Evolutionary conservation across 108 stramenopile genomes (phyloP).

Genomic region (Skeletonema menzelii): DNA sequence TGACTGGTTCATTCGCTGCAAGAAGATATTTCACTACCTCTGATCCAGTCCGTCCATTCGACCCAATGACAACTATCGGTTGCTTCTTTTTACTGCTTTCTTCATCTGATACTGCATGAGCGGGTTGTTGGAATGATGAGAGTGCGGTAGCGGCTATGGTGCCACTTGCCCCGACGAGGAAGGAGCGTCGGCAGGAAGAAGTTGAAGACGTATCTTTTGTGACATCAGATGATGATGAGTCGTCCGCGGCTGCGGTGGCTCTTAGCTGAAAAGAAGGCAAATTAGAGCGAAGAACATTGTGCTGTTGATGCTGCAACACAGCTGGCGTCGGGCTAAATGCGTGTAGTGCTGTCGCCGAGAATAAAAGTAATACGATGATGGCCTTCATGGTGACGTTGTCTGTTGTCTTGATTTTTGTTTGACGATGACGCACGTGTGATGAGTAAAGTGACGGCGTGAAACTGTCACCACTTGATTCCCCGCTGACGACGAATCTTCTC

Average conservation of each 20-base stretch:
- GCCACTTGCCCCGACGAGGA: background rate
- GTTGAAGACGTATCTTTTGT: background rate
- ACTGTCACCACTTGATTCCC: too few relatives aligned
- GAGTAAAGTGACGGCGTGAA: too few relatives aligned
- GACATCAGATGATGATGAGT: background rate
- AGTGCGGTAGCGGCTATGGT: background rate
- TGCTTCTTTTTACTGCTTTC: background rate
- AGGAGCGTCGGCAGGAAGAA: background rate
- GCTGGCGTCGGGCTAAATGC: background rate
- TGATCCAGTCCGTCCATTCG: constrained; percentile 50
- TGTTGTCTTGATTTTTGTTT: constrained; percentile 35
- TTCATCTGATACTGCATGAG: background rate
- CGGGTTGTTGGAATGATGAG: background rate
- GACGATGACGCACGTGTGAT: too few relatives aligned
- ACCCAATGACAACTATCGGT: constrained; percentile 39
- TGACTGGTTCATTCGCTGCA: constrained; percentile 12
- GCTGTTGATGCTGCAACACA: background rate
- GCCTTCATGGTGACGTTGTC: constrained; percentile 16
- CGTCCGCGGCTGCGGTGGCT: background rate
- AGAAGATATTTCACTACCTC: constrained; percentile 39
- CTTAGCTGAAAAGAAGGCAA: background rate
- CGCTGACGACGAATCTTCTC: too few relatives aligned
- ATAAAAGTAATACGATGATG: background rate
- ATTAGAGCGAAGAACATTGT: background rate
- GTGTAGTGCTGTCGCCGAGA: background rate